These are phyloP conservation scores for Fusarium algeriense DNA, from an alignment of 2,329 filamentous ascomycete genomes.

Conservation along the genomic window DNA sequence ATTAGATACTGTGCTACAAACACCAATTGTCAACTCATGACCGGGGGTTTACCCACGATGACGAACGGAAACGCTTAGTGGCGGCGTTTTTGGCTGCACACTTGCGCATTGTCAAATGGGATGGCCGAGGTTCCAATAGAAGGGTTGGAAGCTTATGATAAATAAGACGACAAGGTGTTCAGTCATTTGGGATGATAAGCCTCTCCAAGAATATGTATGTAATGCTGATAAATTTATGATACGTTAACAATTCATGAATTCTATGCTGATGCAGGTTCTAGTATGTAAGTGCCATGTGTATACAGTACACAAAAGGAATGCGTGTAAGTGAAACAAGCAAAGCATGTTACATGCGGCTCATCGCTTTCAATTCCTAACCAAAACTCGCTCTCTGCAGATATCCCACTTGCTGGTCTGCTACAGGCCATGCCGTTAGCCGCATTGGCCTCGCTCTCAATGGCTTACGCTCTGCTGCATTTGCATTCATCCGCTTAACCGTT, in stretches of 20 bases:
- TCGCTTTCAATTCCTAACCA: constrained; percentile 11
- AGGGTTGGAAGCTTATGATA: background rate
- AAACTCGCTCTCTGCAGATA: constrained; percentile 32
- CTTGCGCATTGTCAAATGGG: constrained; percentile 2
- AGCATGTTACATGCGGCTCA: constrained; percentile 32
- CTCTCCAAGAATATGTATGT: background rate
- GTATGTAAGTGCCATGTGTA: background rate
- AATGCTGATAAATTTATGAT: background rate
- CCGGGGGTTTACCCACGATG: constrained; percentile 24
- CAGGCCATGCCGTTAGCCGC: constrained; percentile 36
- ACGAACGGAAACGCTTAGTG: constrained; percentile 26
- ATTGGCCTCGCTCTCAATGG: constrained; percentile 20
- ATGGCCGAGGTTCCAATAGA: constrained; percentile 21
- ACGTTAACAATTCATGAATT: constrained; percentile 17
- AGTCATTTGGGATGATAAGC: background rate
- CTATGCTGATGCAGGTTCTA: constrained; percentile 9
- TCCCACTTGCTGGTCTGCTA: constrained; percentile 25
- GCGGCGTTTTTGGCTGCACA: constrained; percentile 29
- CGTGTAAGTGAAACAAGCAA: constrained; percentile 12
- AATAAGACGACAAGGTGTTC: background rate
- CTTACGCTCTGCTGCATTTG: constrained; percentile 4
- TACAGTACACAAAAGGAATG: constrained; percentile 3
- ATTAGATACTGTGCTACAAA: constrained; percentile 16
- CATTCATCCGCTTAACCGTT: constrained; percentile 22
- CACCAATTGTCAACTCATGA: constrained; percentile 17